Evolutionary conservation across 1,139 yeast genomes (phyloP).

Genomic region (Zygoascus sp.): DNA sequence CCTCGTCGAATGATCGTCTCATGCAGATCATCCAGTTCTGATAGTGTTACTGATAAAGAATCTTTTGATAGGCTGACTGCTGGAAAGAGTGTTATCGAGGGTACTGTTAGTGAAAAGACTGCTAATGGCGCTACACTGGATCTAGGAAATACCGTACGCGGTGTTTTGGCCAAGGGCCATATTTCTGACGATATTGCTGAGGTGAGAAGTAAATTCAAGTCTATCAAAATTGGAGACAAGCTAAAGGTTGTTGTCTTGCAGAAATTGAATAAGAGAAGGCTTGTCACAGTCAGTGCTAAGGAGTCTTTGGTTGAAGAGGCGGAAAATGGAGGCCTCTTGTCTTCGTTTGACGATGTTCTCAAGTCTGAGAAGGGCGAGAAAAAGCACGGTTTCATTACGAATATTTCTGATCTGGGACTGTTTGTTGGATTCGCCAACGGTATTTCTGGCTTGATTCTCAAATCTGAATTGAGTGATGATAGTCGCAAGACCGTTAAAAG

Average conservation of each 20-base stretch:
- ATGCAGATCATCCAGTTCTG: conserved; percentile 41
- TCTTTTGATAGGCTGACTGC: conserved; percentile 23
- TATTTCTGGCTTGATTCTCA: conserved; percentile 78
- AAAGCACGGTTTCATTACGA: conserved; percentile 64
- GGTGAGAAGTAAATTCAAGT: conserved; percentile 73
- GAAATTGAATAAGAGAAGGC: conserved; percentile 56
- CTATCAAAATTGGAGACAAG: conserved; percentile 72
- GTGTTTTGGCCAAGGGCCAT: conserved; percentile 71
- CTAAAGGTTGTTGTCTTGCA: conserved; percentile 62
- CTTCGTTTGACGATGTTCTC: conserved; percentile 51
- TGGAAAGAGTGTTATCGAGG: conserved; percentile 52
- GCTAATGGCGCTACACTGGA: conserved; percentile 64
- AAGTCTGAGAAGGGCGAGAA: conserved; percentile 38
- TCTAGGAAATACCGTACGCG: conserved; percentile 55
- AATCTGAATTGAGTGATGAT: conserved; percentile 59
- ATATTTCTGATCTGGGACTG: conserved; percentile 68
- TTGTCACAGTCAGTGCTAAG: conserved; percentile 62
- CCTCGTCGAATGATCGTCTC: conserved; percentile 60
- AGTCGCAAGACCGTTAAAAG: conserved; percentile 5
- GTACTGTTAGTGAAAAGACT: conserved; percentile 64
- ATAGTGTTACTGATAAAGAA: conserved; percentile 36
- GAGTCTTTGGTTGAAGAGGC: conserved; percentile 65
- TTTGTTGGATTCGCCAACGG: conserved; percentile 79
- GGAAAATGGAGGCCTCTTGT: conserved; percentile 51
- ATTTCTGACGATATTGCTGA: conserved; percentile 79